A percentile compares a stretch with the other conserved stretches of the same genome.
Conservation (phyloP, 352 stramenopile genomes). For the Globisporangium lucens region DNA sequence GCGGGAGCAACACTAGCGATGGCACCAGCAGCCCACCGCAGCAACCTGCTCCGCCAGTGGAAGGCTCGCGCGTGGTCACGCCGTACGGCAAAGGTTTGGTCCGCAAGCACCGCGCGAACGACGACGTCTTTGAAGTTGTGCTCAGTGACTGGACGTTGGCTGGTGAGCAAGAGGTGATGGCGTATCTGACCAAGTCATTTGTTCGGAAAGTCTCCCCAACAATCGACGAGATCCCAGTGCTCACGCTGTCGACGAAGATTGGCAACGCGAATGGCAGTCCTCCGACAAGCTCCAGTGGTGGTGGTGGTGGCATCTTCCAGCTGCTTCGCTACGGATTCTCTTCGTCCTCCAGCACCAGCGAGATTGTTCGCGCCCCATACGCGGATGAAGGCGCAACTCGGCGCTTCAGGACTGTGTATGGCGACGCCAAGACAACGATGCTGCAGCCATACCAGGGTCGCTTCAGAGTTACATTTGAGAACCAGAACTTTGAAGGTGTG, state of each 20-base stretch:
- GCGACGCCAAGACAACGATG: slow-evolving; percentile 49
- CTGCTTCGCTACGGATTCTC: slow-evolving; percentile 58
- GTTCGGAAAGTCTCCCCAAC: slow-evolving; percentile 27
- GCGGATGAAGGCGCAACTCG: slow-evolving; percentile 39
- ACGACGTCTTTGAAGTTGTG: slow-evolving; percentile 47
- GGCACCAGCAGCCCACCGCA: slow-evolving; percentile 2
- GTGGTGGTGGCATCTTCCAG: slow-evolving; percentile 67
- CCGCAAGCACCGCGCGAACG: slow-evolving; percentile 33
- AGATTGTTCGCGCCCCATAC: slow-evolving; percentile 26
- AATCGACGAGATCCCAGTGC: slow-evolving; percentile 33
- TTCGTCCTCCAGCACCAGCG: slow-evolving; percentile 8
- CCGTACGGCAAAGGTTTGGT: slow-evolving; percentile 63
- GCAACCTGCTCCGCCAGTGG: slow-evolving; percentile 12
- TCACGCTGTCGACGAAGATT: slow-evolving; percentile 28
- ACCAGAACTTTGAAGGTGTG: slow-evolving; percentile 37
- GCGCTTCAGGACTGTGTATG: slow-evolving; percentile 57
- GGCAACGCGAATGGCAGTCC: slow-evolving; percentile 5
- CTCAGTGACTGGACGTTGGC: slow-evolving; percentile 54
- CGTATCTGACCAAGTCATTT: slow-evolving; percentile 49
- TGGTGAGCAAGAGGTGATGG: slow-evolving; percentile 34
- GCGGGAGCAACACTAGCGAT: slow-evolving; percentile 4
- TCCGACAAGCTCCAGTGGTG: slow-evolving; percentile 31
- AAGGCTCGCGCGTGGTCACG: slow-evolving; percentile 46
- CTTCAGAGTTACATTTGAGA: slow-evolving; percentile 46
- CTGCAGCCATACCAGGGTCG: slow-evolving; percentile 40